Base-by-base conservation (phyloP, 495 filamentous ascomycete genomes). In the Bacidia gigantensis region DNA sequence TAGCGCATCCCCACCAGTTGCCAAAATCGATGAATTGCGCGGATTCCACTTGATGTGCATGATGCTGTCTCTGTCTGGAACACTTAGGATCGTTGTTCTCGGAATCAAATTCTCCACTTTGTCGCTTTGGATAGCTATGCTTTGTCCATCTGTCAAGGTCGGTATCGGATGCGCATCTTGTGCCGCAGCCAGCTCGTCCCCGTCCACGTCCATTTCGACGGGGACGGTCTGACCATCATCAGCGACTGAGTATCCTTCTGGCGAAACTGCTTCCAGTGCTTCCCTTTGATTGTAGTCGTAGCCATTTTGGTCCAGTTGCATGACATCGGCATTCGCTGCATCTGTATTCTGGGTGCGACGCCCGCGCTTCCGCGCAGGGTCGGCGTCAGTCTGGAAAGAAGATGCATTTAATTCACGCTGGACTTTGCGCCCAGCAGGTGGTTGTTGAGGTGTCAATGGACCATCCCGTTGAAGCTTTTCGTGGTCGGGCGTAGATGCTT, bases 31-130 rank as follows among this genome's bases (percentile, higher is more conserved):
- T 54, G 86, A 75, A 72, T 89, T 80, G 53, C 66, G 68, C 47
- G 87, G 87, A 60, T 84, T 86, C 84, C 86, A 93, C 65, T 80
- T 71, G 67, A 80, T 78, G 49, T 77, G 76, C 56, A 86, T 75
- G 71, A 89, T 70, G 60, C 81, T 72, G 61, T 78, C 75, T 50
- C 80, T 77, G 57, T 76, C 68, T 51, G 73, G 71, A 53, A 82
- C 69, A 25, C 70, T 71, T 49, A 89, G 68, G 54, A 85, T 76
- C 54, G 72, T 75, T 53, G 84, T 87, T 63, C 81, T 70, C 51
- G 75, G 72, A 48, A 74, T 73, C 54, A 89, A 74, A 29, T 80
- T 74, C 45, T 67, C 63, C 53, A 77, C 72, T 54, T 77, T 79
- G 62, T 87, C 84, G 58, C 81, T 74, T 68, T 87, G 84, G 46